phyloP scores from a whole-genome alignment of 73 alveolate genomes.

The Stentor roeselii region DNA sequence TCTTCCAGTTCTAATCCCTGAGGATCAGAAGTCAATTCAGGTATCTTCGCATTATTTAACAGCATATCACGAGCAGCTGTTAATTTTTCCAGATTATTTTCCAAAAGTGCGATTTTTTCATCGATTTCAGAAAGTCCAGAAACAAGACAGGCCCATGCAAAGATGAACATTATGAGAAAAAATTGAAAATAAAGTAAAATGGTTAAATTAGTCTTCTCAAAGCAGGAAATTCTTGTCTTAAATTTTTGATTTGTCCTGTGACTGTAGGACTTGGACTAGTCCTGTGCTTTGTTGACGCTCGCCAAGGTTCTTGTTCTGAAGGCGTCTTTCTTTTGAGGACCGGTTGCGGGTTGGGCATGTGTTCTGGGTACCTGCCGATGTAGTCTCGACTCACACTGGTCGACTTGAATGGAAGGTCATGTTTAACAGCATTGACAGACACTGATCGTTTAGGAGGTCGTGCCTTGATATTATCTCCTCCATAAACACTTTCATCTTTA shows the following conservation, averaged over 20 bases:
- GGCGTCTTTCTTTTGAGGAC: constrained; percentile 35
- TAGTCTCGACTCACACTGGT: constrained; percentile 44
- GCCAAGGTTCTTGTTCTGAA: constrained; percentile 46
- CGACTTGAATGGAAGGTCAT: constrained; percentile 56
- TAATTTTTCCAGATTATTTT: not conserved
- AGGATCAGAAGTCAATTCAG: not conserved
- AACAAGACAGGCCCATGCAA: not conserved
- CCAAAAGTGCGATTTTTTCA: not conserved
- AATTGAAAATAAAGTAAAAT: no score
- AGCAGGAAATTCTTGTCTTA: constrained; percentile 47
- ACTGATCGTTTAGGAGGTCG: not conserved
- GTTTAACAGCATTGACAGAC: not conserved
- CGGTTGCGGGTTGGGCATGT: constrained; percentile 43
- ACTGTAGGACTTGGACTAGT: constrained; percentile 41
- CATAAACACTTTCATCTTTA: not conserved
- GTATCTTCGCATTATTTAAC: not conserved
- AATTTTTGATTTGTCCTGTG: constrained; percentile 39
- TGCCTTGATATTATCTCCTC: constrained; percentile 24
- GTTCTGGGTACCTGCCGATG: constrained; percentile 50
- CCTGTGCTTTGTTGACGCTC: constrained; percentile 34
- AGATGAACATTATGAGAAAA: not conserved
- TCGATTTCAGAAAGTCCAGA: not conserved
- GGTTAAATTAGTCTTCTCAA: not conserved
- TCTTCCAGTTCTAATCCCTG: not conserved
- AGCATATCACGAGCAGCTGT: not conserved